Evolutionary conservation across 495 filamentous ascomycete species (phyloP).

Genomic region (Penicillium egyptiacum): DNA sequence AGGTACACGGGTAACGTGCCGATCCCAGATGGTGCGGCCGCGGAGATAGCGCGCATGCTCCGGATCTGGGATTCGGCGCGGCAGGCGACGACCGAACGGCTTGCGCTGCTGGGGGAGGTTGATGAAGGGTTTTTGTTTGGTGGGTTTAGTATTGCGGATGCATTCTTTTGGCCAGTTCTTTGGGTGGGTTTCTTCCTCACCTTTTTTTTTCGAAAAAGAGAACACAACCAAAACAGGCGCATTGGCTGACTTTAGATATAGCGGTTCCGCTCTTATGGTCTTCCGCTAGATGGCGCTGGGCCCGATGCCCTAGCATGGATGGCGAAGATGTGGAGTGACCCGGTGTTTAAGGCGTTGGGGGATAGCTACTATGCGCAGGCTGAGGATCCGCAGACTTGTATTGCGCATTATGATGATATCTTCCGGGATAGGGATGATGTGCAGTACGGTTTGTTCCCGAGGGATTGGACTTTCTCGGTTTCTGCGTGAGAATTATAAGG

Average conservation of each 20-base stretch:
- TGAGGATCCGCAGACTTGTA: constrained; percentile 34
- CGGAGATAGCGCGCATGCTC: constrained; percentile 30
- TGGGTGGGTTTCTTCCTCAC: constrained; percentile 33
- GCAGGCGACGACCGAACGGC: constrained; percentile 22
- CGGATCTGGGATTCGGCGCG: constrained; percentile 25
- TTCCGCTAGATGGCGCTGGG: constrained; percentile 39
- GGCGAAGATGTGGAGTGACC: constrained; percentile 50
- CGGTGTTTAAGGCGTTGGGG: constrained; percentile 30
- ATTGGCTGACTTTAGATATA: constrained; percentile 13
- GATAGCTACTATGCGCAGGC: constrained; percentile 42
- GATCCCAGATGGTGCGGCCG: constrained; percentile 24
- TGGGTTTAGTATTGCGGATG: constrained; percentile 40
- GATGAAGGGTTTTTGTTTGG: constrained; percentile 34
- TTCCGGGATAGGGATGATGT: constrained; percentile 37
- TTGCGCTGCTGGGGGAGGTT: constrained; percentile 22
- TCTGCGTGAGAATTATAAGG: constrained; percentile 1
- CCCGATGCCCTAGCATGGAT: constrained; percentile 45
- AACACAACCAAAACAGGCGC: background rate
- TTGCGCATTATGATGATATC: constrained; percentile 44
- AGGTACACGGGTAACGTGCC: constrained; percentile 34
- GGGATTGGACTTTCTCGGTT: constrained; percentile 41
- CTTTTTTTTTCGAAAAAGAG: background rate
- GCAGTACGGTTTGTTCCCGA: constrained; percentile 33
- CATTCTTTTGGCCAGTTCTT: constrained; percentile 38
- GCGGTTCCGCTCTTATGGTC: constrained; percentile 48